A percentile compares a stretch with the other conserved stretches of the same genome.
Conservation (phyloP, 2,329 filamentous ascomycete species). For the Westerdykella aurantiaca region DNA sequence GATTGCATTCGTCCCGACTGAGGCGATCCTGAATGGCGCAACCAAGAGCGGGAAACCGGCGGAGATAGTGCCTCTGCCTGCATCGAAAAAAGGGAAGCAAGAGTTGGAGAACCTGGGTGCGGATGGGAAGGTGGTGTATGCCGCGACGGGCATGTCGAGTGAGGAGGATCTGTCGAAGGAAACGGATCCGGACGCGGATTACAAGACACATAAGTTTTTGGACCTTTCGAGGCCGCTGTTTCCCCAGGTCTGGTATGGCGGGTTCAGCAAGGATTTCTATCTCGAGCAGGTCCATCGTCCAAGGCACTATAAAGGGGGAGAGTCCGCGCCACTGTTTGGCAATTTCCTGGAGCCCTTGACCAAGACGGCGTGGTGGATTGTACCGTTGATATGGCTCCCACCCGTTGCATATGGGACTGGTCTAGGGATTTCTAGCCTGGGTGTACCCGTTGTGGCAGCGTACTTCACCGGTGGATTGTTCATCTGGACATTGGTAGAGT, state of each 20-base stretch:
- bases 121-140: slow-evolving; percentile 45
- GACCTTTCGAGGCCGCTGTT: slow-evolving; percentile 81
- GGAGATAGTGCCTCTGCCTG: slow-evolving; percentile 50
- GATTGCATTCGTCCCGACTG: slow-evolving; percentile 69
- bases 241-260: slow-evolving; percentile 79
- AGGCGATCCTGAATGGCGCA: slow-evolving; percentile 50
- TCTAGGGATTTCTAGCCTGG: slow-evolving; percentile 58
- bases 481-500: slow-evolving; percentile 88
- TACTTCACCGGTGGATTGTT: slow-evolving; percentile 68
- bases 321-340: slow-evolving; percentile 88
- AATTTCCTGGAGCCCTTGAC: slow-evolving; percentile 98
- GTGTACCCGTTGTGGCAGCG: slow-evolving; percentile 42
- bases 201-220: slow-evolving; percentile 87
- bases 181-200: slow-evolving; percentile 71
- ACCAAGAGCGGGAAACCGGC: slow-evolving; percentile 45
- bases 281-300: slow-evolving; percentile 93
- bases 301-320: slow-evolving; percentile 89
- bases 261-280: slow-evolving; percentile 94
- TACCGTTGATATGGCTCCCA: slow-evolving; percentile 83
- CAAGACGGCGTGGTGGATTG: slow-evolving; percentile 89
- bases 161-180: slow-evolving; percentile 83
- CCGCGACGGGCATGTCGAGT: slow-evolving; percentile 75
- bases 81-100: slow-evolving; percentile 43
- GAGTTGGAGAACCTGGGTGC: slow-evolving; percentile 43
- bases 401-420: slow-evolving; percentile 66